Conservation (phyloP, 176 grass and related monocot species). For the Thalia dealbata region DNA sequence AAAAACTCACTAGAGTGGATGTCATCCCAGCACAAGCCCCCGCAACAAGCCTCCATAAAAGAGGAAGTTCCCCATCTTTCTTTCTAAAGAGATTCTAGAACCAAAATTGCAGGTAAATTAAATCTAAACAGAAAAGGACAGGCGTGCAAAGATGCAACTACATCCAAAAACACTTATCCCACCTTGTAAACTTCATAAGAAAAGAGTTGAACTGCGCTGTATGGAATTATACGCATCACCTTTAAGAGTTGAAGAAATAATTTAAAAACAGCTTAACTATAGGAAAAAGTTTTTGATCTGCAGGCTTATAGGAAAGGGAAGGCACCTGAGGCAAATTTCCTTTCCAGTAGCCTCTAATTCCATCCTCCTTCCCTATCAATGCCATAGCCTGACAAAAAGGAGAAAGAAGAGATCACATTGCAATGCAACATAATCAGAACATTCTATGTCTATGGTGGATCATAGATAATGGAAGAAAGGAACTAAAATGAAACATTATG, state of each 20-base stretch:
- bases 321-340: constrained; percentile 90
- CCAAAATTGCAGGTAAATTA: neutral
- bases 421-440: too few species aligned
- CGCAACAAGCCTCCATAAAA: constrained; percentile 81
- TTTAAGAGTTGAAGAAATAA: constrained; percentile 30
- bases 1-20: neutral
- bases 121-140: too few species aligned
- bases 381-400: constrained; percentile 83
- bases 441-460: too few species aligned
- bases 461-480: too few species aligned
- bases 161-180: neutral
- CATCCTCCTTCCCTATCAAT: constrained; percentile 71
- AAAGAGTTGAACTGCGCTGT: constrained; percentile 89
- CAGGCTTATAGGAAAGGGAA: constrained; percentile 15
- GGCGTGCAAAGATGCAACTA: too few species aligned
- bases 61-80: constrained; percentile 79
- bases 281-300: too few species aligned
- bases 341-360: constrained; percentile 91
- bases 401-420: too few species aligned
- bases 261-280: neutral
- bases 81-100: constrained; percentile 62
- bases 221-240: constrained; percentile 90
- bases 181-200: constrained; percentile 99
- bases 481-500: too few species aligned
- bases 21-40: constrained; percentile 99